Evolutionary conservation across 2,329 filamentous ascomycete genomes (phyloP).

Genomic region (Colletotrichum sp.): DNA sequence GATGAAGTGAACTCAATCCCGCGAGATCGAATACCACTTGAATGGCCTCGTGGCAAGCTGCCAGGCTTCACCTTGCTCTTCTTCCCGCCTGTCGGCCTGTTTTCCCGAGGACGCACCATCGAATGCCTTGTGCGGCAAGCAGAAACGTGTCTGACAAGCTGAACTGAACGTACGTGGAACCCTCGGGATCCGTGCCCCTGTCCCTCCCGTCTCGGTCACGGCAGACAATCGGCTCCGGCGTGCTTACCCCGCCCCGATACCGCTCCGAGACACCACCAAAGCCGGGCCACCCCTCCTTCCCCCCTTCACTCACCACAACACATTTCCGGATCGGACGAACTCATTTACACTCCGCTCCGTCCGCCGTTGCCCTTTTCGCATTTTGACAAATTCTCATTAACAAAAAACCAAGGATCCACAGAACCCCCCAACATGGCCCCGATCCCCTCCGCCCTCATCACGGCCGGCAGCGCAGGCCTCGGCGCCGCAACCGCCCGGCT

Average conservation of each 20-base stretch:
- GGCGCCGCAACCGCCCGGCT: conserved; percentile 65
- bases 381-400: not conserved
- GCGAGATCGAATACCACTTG: not conserved
- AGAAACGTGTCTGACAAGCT: not conserved
- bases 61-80: not conserved
- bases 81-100: not conserved
- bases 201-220: not conserved
- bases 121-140: not conserved
- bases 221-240: not conserved
- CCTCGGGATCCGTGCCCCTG: not conserved
- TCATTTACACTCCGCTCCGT: not conserved
- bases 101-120: not conserved
- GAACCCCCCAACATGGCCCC: not conserved
- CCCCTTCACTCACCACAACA: not conserved
- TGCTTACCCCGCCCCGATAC: not conserved
- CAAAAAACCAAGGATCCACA: not conserved
- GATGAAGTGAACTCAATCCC: not conserved
- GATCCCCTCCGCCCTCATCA: conserved; percentile 35
- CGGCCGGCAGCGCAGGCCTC: conserved; percentile 55
- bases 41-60: not conserved
- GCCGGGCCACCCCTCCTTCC: not conserved
- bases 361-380: not conserved
- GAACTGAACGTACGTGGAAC: not conserved
- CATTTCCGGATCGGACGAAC: not conserved
- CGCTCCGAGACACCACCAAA: not conserved